phyloP scores from a whole-genome alignment of 2,329 filamentous ascomycete genomes.

The Rugonectria rugulosa region DNA sequence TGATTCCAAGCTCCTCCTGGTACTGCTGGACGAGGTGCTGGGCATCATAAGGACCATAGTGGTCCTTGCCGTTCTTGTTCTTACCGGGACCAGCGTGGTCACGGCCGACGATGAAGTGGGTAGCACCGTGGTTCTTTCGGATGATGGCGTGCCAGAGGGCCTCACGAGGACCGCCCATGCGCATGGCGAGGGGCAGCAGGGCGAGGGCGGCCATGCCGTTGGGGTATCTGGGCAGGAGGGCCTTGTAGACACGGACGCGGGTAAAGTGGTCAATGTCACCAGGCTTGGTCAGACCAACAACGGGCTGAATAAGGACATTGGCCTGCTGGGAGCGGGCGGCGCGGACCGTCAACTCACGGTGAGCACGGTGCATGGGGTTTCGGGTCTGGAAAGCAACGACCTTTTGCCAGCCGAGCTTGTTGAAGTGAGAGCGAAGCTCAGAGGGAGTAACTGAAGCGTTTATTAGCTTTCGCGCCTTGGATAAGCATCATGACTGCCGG shows the following conservation, averaged over 20 bases:
- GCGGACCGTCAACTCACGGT: slow-evolving; percentile 96
- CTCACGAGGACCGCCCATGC: slow-evolving; percentile 98
- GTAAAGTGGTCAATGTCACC: slow-evolving; percentile 99
- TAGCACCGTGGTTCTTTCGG: slow-evolving; percentile 98
- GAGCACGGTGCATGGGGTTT: slow-evolving; percentile 99
- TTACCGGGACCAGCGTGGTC: slow-evolving; percentile 98
- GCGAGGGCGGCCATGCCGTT: slow-evolving; percentile 99
- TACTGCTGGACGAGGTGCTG: slow-evolving; percentile 97
- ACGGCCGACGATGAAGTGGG: slow-evolving; percentile 98
- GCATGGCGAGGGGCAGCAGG: slow-evolving; percentile 95
- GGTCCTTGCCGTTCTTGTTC: slow-evolving; percentile 96
- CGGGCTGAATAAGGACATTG: slow-evolving; percentile 98
- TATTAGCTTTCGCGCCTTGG: slow-evolving; percentile 20
- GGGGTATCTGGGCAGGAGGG: slow-evolving; percentile 93
- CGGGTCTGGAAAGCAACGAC: slow-evolving; percentile 99
- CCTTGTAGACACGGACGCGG: slow-evolving; percentile 97
- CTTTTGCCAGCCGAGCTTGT: slow-evolving; percentile 98
- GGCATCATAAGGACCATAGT: slow-evolving; percentile 98
- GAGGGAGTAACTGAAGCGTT: slow-evolving; percentile 77
- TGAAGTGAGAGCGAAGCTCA: slow-evolving; percentile 94
- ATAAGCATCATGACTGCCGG: slow-evolving; percentile 15
- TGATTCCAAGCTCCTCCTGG: slow-evolving; percentile 94
- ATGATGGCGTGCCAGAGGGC: slow-evolving; percentile 99
- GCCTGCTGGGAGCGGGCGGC: slow-evolving; percentile 95
- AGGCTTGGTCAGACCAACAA: slow-evolving; percentile 97